Conservation (phyloP, 345 rosid species). For the Euphorbia pulcherrima region DNA sequence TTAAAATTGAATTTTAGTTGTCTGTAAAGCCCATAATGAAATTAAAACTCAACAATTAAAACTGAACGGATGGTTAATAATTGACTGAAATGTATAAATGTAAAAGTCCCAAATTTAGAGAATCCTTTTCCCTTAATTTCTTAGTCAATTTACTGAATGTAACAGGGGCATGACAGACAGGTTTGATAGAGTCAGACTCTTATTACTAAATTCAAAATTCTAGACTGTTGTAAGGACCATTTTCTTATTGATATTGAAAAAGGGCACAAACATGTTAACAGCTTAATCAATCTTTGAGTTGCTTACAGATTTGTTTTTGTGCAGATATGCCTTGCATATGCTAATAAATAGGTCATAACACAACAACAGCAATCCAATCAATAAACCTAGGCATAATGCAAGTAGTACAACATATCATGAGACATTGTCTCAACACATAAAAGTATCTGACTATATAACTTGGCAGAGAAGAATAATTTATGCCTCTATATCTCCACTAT, state of each 20-base stretch:
- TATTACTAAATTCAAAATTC: too few species aligned
- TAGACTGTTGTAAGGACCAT: too few species aligned
- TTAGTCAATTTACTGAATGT: too few species aligned
- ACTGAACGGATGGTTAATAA: too few species aligned
- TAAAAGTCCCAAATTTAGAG: too few species aligned
- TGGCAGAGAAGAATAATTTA: not conserved
- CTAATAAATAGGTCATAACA: not conserved
- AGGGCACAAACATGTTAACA: not conserved
- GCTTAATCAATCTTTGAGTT: not conserved
- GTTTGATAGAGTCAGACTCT: too few species aligned
- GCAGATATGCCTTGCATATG: not conserved
- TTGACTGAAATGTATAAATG: too few species aligned
- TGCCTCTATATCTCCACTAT: constrained; percentile 9
- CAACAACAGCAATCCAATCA: not conserved
- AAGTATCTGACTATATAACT: not conserved
- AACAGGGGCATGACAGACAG: too few species aligned
- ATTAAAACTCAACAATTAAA: too few species aligned
- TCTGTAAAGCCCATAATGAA: too few species aligned
- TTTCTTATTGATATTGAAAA: not conserved
- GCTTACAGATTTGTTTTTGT: not conserved
- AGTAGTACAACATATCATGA: not conserved
- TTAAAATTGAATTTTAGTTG: too few species aligned
- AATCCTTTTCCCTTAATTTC: too few species aligned
- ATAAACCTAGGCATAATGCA: not conserved
- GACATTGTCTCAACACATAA: not conserved